Evolutionary conservation across 129 eudicot species (phyloP).

Genomic region (Oenanthe sinensis): DNA sequence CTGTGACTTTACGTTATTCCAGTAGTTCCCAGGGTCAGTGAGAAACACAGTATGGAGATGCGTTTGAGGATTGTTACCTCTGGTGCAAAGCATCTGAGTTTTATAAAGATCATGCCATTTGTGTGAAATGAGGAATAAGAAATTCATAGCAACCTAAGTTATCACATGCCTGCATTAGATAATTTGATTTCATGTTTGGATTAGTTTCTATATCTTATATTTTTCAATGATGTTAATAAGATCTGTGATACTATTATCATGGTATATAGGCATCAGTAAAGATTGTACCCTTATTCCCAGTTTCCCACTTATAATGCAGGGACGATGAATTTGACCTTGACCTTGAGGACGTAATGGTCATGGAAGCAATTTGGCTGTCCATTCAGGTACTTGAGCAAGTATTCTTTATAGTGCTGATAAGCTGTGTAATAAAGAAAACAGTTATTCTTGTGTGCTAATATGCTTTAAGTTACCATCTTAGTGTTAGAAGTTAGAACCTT

Average conservation of each 20-base stretch:
- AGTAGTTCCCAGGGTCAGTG: not conserved
- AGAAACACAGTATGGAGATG: not conserved
- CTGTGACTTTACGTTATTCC: not conserved
- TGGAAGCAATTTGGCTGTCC: constrained; percentile 98
- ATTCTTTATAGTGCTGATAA: not conserved
- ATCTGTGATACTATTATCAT: not conserved
- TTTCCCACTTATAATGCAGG: constrained; percentile 35
- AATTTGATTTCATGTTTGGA: not conserved
- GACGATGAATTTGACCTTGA: constrained; percentile 89
- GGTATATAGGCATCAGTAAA: not conserved
- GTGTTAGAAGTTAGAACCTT: not conserved
- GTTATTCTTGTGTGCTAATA: not conserved
- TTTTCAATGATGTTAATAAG: not conserved
- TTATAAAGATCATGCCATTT: not conserved
- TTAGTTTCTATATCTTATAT: not conserved
- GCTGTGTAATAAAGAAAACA: not conserved
- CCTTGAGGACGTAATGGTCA: constrained; percentile 96
- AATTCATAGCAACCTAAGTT: not conserved
- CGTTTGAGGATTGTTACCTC: not conserved
- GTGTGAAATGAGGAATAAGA: no score
- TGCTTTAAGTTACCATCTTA: not conserved
- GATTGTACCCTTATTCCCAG: constrained; percentile 3
- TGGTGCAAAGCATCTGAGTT: not conserved
- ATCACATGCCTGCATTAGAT: not conserved
- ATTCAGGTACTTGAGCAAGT: constrained; percentile 48